phyloP scores from a whole-genome alignment of 768 basidiomycete genomes.

The Chiua virens region DNA sequence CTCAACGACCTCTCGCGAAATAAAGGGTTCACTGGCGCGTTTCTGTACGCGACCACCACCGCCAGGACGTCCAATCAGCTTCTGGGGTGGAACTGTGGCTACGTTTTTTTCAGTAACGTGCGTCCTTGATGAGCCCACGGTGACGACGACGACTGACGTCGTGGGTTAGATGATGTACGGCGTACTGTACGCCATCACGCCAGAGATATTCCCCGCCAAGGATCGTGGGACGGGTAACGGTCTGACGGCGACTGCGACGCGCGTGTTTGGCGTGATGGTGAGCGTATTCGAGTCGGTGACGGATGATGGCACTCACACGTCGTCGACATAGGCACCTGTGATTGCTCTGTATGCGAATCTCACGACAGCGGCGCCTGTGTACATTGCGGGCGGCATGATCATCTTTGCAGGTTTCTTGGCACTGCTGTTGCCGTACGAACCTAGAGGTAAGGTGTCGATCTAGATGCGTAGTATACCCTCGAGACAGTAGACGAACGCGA shows the following conservation, averaged over 20 bases:
- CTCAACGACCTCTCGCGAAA: conserved; percentile 48
- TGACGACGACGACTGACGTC: background rate
- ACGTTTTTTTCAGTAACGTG: conserved; percentile 63
- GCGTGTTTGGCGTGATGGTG: conserved; percentile 72
- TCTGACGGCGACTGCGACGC: conserved; percentile 55
- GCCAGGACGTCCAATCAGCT: conserved; percentile 64
- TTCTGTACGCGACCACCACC: conserved; percentile 77
- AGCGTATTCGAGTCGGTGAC: conserved; percentile 18
- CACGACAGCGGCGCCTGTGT: conserved; percentile 65
- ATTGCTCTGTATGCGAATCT: conserved; percentile 72
- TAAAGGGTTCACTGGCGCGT: conserved; percentile 68
- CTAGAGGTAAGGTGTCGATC: conserved; percentile 70
- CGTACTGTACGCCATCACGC: conserved; percentile 67
- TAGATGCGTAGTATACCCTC: conserved; percentile 28
- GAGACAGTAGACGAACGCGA: no score
- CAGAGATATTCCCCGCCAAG: conserved; percentile 71
- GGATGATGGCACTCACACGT: no score
- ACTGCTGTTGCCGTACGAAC: conserved; percentile 69
- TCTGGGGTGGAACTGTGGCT: conserved; percentile 81
- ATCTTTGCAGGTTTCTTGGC: conserved; percentile 60
- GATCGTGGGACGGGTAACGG: conserved; percentile 75
- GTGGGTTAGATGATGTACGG: conserved; percentile 65
- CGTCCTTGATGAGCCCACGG: conserved; percentile 10
- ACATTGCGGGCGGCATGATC: conserved; percentile 65
- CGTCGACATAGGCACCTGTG: conserved; percentile 53